Base-by-base conservation (phyloP, 495 filamentous ascomycete genomes). In the Diplogelasinospora grovesii region DNA sequence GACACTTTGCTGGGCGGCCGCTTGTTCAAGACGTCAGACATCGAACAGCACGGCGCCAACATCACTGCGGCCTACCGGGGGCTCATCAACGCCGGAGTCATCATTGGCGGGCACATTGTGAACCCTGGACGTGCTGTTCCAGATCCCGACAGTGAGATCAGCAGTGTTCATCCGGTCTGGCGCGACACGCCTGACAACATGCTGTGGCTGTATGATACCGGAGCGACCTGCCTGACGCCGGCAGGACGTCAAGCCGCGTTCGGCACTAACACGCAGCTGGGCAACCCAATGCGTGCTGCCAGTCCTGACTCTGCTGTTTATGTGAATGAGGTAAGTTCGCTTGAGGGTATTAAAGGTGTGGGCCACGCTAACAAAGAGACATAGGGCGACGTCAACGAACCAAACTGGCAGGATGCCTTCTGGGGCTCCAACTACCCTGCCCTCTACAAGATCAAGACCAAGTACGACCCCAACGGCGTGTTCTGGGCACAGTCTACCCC, bases 91-190 rank as follows among this genome's bases (percentile, higher is more conserved):
- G 39, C 10, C 40, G 56, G 45, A 22, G 15, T 42, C 3, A 13
- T 41, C 2, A 43, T 50, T 5, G 43, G 52, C n/a, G 58, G 60
- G 1, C 61, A 65, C 36, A 41, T 61, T 31, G 43, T 68, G n/a
- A 50, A 60, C 24, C 64, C 64, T 0, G 57, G 64, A 1, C 24
- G 48, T 36, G 46, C 16, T n/a, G 31, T 44, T 15, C 43, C 36
- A 22, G 44, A 45, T 22, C 44, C 42, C 2, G 32, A 41, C 4
- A 24, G 37, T 5, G 36, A 39, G 11, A 27, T 48, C 18, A 69
- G 57, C 48, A 57, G 73, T 1, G 67, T 73, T 3, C 71, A 73
- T 54, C 74, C 74, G 0, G 73, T 74, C 5, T 78, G 67, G 65
- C 42, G 53, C 9, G 32, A 46, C 11, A 32, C 45, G 7, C 47